A percentile compares a stretch with the other conserved stretches of the same genome.
phyloP scores from a whole-genome alignment of 345 rosid genomes.

The Crucihimalaya himalaica region DNA sequence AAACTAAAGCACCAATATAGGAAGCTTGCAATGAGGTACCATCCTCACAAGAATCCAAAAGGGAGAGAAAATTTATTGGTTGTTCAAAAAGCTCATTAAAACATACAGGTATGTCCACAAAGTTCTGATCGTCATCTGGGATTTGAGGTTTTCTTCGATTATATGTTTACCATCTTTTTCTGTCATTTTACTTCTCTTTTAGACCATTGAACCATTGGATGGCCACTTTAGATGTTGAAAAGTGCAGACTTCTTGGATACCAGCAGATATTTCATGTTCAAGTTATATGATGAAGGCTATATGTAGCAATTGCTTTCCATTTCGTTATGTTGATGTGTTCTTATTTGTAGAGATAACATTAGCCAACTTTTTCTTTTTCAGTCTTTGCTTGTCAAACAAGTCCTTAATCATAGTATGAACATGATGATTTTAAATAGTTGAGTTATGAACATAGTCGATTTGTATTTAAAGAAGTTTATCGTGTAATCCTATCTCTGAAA shows the following conservation, averaged over 20 bases:
- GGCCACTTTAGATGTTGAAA: constrained; percentile 11
- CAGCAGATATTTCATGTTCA: constrained; percentile 2
- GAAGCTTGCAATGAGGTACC: constrained; percentile 98
- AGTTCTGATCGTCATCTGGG: constrained; percentile 6
- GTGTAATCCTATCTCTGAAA: constrained; percentile 19
- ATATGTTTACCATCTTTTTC: background rate
- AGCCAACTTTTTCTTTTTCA: too few species aligned
- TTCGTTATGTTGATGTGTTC: too few species aligned
- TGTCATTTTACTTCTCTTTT: constrained; percentile 6
- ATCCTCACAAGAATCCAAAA: constrained; percentile 99
- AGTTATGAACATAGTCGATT: background rate
- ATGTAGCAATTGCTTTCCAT: constrained; percentile 11
- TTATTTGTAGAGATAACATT: too few species aligned
- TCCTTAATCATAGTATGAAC: background rate
- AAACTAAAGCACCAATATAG: constrained; percentile 98
- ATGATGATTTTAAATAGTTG: background rate
- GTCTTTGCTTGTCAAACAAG: background rate
- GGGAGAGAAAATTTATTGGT: constrained; percentile 98
- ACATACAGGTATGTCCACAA: constrained; percentile 73
- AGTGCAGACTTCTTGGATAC: constrained; percentile 2
- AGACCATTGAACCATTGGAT: constrained; percentile 24
- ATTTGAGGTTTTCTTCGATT: constrained; percentile 3
- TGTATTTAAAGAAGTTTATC: background rate
- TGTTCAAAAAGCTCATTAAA: constrained; percentile 97
- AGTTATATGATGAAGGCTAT: constrained; percentile 24